phyloP scores from a whole-genome alignment of 768 basidiomycete genomes.

The Clavulina sp. region DNA sequence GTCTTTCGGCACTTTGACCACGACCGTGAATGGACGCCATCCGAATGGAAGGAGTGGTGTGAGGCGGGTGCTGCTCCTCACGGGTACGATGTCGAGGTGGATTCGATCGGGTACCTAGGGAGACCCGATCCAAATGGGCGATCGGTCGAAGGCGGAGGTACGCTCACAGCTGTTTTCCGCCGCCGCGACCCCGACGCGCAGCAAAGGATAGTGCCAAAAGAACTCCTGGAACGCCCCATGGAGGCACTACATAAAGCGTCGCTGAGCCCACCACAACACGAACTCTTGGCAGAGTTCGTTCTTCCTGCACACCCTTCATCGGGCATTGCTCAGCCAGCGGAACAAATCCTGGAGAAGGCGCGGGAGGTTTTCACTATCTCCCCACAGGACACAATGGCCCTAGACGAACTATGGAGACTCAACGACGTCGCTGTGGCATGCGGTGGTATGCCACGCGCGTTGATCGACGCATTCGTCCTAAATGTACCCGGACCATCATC shows the following conservation, averaged over 20 bases:
- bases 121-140: conserved; percentile 57
- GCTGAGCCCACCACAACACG: conserved; percentile 1
- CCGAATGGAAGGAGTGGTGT: conserved; percentile 59
- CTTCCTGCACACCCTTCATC: conserved; percentile 36
- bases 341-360: conserved; percentile 33
- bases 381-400: conserved; percentile 25
- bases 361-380: conserved; percentile 33
- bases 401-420: conserved; percentile 20
- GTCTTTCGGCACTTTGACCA: conserved; percentile 71
- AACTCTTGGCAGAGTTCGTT: conserved; percentile 29
- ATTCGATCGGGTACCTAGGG: conserved; percentile 41
- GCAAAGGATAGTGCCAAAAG: background rate
- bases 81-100: conserved; percentile 50
- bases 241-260: background rate
- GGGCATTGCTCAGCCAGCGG: conserved; percentile 24
- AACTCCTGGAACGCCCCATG: background rate
- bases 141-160: conserved; percentile 37
- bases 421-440: conserved; percentile 20
- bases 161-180: conserved; percentile 46
- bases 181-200: conserved; percentile 1
- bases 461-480: conserved; percentile 30
- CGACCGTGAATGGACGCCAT: conserved; percentile 74
- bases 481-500: background rate
- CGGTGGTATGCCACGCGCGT: conserved; percentile 20
- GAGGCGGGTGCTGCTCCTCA: conserved; percentile 35